Conservation (phyloP, 495 filamentous ascomycete species). For the Staphylotrichum longicolle region DNA sequence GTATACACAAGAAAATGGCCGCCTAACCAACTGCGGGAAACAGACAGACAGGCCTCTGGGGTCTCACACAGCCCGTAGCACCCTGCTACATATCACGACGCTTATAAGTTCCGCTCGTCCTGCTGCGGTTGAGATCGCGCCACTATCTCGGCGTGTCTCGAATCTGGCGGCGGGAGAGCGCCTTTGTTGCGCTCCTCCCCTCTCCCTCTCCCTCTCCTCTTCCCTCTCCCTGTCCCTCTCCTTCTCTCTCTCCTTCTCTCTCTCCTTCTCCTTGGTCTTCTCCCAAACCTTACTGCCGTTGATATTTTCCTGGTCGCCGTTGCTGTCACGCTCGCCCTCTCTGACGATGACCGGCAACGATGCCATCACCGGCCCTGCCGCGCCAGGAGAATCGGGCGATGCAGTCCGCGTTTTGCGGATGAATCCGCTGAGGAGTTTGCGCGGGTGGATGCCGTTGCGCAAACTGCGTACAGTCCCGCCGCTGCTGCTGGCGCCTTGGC, state of each 20-base stretch:
- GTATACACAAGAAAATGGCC: neutral
- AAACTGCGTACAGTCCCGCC: conserved; percentile 40
- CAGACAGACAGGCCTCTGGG: neutral
- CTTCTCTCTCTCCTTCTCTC: conserved; percentile 30
- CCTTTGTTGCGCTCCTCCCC: conserved; percentile 14
- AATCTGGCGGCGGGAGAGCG: neutral
- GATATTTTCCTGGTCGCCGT: conserved; percentile 28
- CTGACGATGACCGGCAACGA: neutral
- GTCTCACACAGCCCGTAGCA: neutral
- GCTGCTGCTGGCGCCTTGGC: conserved; percentile 19
- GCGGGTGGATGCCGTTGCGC: conserved; percentile 40
- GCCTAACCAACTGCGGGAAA: no score
- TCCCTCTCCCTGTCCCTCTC: conserved; percentile 32
- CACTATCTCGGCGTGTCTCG: conserved; percentile 7
- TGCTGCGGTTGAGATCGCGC: neutral
- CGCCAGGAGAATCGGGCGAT: conserved; percentile 26
- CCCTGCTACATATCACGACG: neutral
- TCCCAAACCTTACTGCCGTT: conserved; percentile 19
- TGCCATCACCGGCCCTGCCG: conserved; percentile 3
- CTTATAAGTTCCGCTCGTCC: neutral
- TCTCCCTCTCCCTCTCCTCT: conserved; percentile 30
- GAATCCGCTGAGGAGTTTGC: conserved; percentile 50
- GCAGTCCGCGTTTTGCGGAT: conserved; percentile 42
- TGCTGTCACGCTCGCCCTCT: conserved; percentile 29
- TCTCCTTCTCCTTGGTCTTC: conserved; percentile 30